Evolutionary conservation across 1,139 yeast species (phyloP), one percentile per base, ranked within the genome.

Genomic region (Debaryomyces sp.): DNA sequence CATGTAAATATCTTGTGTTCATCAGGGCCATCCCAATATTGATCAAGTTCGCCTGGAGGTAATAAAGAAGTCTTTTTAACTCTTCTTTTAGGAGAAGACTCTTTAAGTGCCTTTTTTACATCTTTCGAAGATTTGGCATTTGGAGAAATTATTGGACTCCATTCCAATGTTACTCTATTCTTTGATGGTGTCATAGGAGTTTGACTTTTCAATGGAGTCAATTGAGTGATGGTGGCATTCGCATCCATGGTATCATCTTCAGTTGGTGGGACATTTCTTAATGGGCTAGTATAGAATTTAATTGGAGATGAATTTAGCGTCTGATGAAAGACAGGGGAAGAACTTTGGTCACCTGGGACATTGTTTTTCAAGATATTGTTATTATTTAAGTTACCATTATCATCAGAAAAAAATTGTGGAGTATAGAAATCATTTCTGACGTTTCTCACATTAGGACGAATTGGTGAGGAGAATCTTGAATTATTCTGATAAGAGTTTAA

Each of bases 31-130:
- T 74, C 77, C 70, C 95, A 87, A 61, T 87, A 90, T 50, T 81
- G 81, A 65, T 94, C 99, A 29, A 94, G 81, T 49, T 89, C 88
- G 5, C 97, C 97, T 1, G 95, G 92, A 17, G 97, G 97, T 38
- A 92, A 69, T 15, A 95, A 82, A 0, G 96, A 85, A 1, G 86
- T 80, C 55, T 81, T 81, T 45, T 81, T 80, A 21, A 82, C 71
- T 53, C 77, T 70, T 53, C 78, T 68, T 47, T 75, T 69, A 12
- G 76, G 74, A 1, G 78, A 66, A 27, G 73, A 62, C 49, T 73
- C 76, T 52, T 67, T 72, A 42, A 76, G 72, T 34, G 75, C 78
- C 47, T 58, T 61, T 42, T 67, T 66, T 12, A 73, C 73, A 50
- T 73, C 75, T 33, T 61, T 60, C 21, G 74, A 64, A 2, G 70